Base-by-base conservation (phyloP, 1,284 basidiomycete genomes). In the Ceratobasidium sp. region DNA sequence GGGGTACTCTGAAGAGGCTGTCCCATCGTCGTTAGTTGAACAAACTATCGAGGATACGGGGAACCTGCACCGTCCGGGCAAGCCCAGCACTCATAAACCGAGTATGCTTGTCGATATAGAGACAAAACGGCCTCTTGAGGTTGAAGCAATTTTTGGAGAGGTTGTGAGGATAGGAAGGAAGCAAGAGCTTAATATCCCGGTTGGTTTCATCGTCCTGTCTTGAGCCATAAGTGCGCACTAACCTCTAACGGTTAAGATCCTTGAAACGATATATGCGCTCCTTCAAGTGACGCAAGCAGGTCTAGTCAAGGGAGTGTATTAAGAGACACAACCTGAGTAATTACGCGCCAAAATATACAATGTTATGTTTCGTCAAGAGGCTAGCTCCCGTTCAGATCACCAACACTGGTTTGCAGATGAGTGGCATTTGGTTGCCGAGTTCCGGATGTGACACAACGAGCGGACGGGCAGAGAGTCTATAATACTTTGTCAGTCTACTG, bases 61-160 rank as follows among this genome's bases (percentile, higher is more conserved):
- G 23, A 79, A 81, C 20, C 55, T 88, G 40, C 87, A 91, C 80
- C 72, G 78, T 44, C 64, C 68, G 42, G 55, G 75, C 18, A 71
- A 90, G 2, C 85, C 88, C 9, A 88, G 86, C 80, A 86, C 78
- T 13, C 88, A 91, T 76, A 85, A 87, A 64, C 87, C 90, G 5
- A 92, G 91, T 81, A 92, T 92, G 90, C 84, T 92, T 46, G 86
- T 92, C 13, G 91, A 92, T 83, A 85, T 87, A 55, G 87, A 89
- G 80, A 86, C 84, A 23, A 88, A 87, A 3, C 85, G 85, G 58
- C 91, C 92, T 10, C 89, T 92, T 78, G 92, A 93, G 83, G 88
- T 93, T 0, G 91, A 92, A 82, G 90, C 87, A 18, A 91, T 93
- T 77, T 81, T 92, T 13, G 91, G 92, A 0, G 89, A 91, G 68